These are phyloP conservation scores for Populus tremula DNA, from an alignment of 345 rosid genomes.

Conservation along the genomic window DNA sequence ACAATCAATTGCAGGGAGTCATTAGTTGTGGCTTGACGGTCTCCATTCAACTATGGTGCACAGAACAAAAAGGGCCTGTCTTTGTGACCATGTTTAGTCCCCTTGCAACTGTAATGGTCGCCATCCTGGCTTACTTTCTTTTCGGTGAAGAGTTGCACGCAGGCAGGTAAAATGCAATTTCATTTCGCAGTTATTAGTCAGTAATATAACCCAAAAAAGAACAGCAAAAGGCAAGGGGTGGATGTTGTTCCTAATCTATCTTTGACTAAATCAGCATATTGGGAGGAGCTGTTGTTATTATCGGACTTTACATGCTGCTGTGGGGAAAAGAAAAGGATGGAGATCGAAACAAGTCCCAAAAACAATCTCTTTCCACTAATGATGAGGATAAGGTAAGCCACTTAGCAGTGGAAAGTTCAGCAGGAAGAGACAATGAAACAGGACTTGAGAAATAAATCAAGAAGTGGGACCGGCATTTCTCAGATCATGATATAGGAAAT, in stretches of 20 bases:
- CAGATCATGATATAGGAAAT: background rate
- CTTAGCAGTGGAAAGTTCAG: constrained; percentile 2
- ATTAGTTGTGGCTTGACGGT: constrained; percentile 10
- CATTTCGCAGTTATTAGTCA: background rate
- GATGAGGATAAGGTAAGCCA: background rate
- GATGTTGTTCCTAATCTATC: background rate
- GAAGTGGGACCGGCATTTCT: background rate
- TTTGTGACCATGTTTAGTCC: constrained; percentile 34
- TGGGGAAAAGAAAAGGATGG: constrained; percentile 35
- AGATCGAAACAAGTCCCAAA: constrained; percentile 2
- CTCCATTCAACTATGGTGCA: constrained; percentile 32
- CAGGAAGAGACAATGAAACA: background rate
- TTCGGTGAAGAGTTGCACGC: constrained; percentile 27
- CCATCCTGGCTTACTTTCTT: constrained; percentile 25
- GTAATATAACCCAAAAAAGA: too few relatives aligned
- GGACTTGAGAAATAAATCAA: constrained; percentile 5
- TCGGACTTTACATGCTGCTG: constrained; percentile 24
- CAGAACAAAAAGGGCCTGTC: constrained; percentile 22
- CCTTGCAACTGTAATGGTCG: constrained; percentile 20
- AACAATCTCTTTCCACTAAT: constrained; percentile 11
- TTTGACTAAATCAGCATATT: constrained; percentile 19
- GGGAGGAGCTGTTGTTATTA: constrained; percentile 28
- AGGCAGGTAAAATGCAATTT: constrained; percentile 21
- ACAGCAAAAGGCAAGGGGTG: background rate
- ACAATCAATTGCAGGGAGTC: constrained; percentile 11